Base-by-base conservation (phyloP, 164 flowering plant species). In the Pachysandra terminalis region DNA sequence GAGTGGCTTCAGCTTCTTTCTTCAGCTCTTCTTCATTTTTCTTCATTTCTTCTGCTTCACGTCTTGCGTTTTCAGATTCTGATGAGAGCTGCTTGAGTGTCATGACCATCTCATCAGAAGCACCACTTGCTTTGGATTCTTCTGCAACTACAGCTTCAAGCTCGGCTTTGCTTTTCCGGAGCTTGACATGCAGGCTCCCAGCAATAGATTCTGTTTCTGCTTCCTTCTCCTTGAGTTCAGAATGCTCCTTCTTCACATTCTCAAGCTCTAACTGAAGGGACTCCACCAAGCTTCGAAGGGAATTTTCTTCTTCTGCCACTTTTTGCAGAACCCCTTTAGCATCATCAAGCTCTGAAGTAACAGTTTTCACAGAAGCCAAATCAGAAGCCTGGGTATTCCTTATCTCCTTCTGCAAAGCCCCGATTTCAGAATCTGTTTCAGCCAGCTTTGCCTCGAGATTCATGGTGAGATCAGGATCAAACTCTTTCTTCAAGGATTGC, bases 311-410 rank as follows among this genome's bases (percentile, higher is more conserved):
- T 75, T 89, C 97, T 21, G 82, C 89, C 0, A 90, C 85, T 74
- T 84, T 93, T 21, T 84, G 90, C 57, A 96, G 73, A 12, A 87
- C 75, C 48, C 77, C 90, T 76, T 90, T 95, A 41, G 97, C 96
- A 83, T 66, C 88, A 75, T 89, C 91, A 56, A 95, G 84, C 74
- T 90, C 91, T 17, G 71, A 75, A 17, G 93, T 86, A 37, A 90
- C 85, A 59, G 54, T 78, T 77, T 45, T 81, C 51, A 85, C 86
- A 64, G 90, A 81, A 64, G 86, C 93, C 56, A 93, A 60, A 74
- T 92, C 96, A 53, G 85, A 81, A 74, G 87, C 82, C 74, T 75
- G 84, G 0, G 78, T 82, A 76, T 67, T 79, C 57, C 84, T 86
- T 74, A 89, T 79, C 73, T 89, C 83, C 73, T 79, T 80, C 71